Evolutionary conservation across 768 basidiomycete species (phyloP).

Genomic region (Pseudohyphozyma bogoriensis): DNA sequence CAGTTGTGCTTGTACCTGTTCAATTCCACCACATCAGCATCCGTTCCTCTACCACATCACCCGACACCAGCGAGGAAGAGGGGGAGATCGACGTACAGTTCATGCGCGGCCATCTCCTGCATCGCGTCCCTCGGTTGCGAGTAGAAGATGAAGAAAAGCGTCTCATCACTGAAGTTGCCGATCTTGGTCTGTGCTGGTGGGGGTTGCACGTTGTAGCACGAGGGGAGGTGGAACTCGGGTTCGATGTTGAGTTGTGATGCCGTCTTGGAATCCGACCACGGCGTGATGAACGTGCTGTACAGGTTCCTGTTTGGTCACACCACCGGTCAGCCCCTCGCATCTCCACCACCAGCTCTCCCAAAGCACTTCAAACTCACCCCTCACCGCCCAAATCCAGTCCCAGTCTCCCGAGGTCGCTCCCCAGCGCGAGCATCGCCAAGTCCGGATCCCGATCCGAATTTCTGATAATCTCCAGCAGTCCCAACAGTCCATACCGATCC

Average conservation of each 20-base stretch:
- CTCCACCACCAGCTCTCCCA: not conserved
- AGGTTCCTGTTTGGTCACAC: slow-evolving; percentile 24
- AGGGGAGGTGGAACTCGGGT: slow-evolving; percentile 80
- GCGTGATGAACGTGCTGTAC: slow-evolving; percentile 74
- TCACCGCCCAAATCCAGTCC: slow-evolving; percentile 77
- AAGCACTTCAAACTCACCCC: slow-evolving; percentile 51
- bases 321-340: not conserved
- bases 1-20: slow-evolving; percentile 83
- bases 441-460: slow-evolving; percentile 69
- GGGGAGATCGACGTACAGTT: slow-evolving; percentile 58
- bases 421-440: slow-evolving; percentile 68
- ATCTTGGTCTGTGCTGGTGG: slow-evolving; percentile 73
- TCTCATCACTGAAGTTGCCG: slow-evolving; percentile 83
- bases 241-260: slow-evolving; percentile 68
- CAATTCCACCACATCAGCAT: slow-evolving; percentile 5
- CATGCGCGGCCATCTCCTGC: slow-evolving; percentile 89
- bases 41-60: not conserved
- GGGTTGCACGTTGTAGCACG: slow-evolving; percentile 86
- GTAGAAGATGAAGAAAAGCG: slow-evolving; percentile 97
- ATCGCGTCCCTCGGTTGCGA: slow-evolving; percentile 80
- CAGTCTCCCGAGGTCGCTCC: slow-evolving; percentile 82
- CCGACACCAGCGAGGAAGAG: not conserved
- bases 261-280: slow-evolving; percentile 79
- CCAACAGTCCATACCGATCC: slow-evolving; percentile 86
- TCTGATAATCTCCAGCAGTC: slow-evolving; percentile 76